Evolutionary conservation across 2,329 filamentous ascomycete species (phyloP).

Genomic region (Pyricularia sp.): DNA sequence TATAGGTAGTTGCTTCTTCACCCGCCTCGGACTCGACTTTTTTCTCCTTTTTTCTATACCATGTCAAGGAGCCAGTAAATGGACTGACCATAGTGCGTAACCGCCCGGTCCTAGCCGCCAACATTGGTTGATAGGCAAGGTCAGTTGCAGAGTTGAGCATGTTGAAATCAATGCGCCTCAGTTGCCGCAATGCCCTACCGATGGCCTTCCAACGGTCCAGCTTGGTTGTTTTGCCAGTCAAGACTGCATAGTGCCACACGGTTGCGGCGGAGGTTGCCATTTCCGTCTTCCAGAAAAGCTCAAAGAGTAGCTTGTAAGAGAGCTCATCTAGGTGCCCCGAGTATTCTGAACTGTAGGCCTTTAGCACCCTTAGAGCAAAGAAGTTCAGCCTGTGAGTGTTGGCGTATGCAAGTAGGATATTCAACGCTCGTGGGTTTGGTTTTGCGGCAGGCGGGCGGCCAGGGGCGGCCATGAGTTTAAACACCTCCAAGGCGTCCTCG

Average conservation of each 20-base stretch:
- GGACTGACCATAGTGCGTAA: neutral
- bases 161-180: neutral
- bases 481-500: slow-evolving; percentile 15
- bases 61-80: neutral
- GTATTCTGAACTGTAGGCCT: slow-evolving; percentile 8
- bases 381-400: slow-evolving; percentile 10
- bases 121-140: too few species aligned
- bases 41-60: neutral
- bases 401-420: slow-evolving; percentile 18
- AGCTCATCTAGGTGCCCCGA: slow-evolving; percentile 13
- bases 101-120: neutral
- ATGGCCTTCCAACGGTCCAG: neutral
- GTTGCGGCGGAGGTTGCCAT: slow-evolving; percentile 18
- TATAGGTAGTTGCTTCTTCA: neutral
- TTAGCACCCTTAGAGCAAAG: slow-evolving; percentile 12
- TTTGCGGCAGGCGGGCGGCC: slow-evolving; percentile 9
- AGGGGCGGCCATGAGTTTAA: slow-evolving; percentile 16
- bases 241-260: slow-evolving; percentile 20
- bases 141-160: neutral
- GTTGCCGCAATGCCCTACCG: neutral
- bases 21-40: neutral
- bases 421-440: slow-evolving; percentile 21
- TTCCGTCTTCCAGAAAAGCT: slow-evolving; percentile 19
- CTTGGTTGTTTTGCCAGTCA: slow-evolving; percentile 4
- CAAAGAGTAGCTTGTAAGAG: slow-evolving; percentile 25